Evolutionary conservation across 805 yeast species (phyloP).

Genomic region (Candida xiaguanensis): DNA sequence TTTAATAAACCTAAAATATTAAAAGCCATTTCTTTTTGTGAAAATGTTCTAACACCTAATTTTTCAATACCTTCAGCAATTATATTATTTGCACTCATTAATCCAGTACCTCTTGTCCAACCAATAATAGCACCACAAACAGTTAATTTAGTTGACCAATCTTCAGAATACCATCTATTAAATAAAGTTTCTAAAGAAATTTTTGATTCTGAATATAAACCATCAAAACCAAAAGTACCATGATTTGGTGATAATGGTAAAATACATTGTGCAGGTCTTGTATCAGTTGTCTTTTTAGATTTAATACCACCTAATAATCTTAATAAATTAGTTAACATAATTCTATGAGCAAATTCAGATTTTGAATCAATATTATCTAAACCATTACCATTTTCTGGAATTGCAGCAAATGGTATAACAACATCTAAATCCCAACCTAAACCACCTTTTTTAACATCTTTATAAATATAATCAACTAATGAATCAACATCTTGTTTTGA

Average conservation of each 20-base stretch:
- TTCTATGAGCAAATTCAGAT: constrained; percentile 97
- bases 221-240: constrained; percentile 98
- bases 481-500: constrained; percentile 90
- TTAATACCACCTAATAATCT: constrained; percentile 91
- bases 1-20: constrained; percentile 91
- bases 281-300: constrained; percentile 76
- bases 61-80: constrained; percentile 97
- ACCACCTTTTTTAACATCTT: constrained; percentile 79
- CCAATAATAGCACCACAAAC: constrained; percentile 98
- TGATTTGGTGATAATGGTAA: constrained; percentile 98
- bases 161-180: constrained; percentile 98
- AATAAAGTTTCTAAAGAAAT: constrained; percentile 90
- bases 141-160: constrained; percentile 92
- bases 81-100: constrained; percentile 95
- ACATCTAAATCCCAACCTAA: constrained; percentile 98
- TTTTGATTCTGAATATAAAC: constrained; percentile 97
- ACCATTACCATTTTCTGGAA: constrained; percentile 98
- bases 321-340: constrained; percentile 93
- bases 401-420: constrained; percentile 96
- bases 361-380: constrained; percentile 88
- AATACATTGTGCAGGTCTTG: constrained; percentile 97
- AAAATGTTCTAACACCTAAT: constrained; percentile 95
- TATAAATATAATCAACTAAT: constrained; percentile 80
- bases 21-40: constrained; percentile 99
- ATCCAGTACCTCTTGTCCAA: constrained; percentile 99